Evolutionary conservation across 495 filamentous ascomycete species (phyloP).

Genomic region (Neurospora tetrasperma): DNA sequence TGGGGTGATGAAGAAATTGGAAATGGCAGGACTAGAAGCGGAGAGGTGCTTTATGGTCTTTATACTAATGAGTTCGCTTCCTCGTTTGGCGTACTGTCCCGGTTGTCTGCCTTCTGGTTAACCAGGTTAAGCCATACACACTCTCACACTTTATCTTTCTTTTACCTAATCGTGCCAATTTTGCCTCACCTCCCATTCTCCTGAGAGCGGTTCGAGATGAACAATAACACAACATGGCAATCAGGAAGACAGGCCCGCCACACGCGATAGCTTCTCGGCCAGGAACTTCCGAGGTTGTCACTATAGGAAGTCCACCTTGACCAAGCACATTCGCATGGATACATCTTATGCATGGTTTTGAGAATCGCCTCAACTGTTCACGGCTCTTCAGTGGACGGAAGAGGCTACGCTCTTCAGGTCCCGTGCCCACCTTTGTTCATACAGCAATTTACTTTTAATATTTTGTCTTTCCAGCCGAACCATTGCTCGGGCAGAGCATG

Average conservation of each 20-base stretch:
- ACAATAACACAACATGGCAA: constrained; percentile 19
- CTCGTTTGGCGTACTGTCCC: neutral
- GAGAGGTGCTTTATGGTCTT: constrained; percentile 20
- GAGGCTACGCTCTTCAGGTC: constrained; percentile 11
- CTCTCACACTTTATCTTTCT: neutral
- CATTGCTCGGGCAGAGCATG: constrained; percentile 14
- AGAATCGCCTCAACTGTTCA: neutral
- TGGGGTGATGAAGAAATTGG: neutral
- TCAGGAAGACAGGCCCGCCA: constrained; percentile 40
- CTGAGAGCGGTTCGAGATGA: neutral
- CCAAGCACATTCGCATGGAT: neutral
- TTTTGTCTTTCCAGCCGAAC: constrained; percentile 14
- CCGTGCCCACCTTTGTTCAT: constrained; percentile 22
- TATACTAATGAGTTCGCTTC: constrained; percentile 20
- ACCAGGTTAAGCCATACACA: neutral
- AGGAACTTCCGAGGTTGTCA: constrained; percentile 28
- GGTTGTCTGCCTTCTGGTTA: neutral
- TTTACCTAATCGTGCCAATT: neutral
- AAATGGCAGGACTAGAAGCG: neutral
- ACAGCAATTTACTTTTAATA: constrained; percentile 26
- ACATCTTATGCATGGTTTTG: neutral
- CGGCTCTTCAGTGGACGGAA: neutral
- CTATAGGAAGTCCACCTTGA: neutral
- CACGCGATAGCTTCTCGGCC: constrained; percentile 31
- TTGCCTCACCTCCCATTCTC: neutral